These are phyloP conservation scores for Russula compacta DNA, from an alignment of 768 basidiomycete genomes.

Conservation along the genomic window DNA sequence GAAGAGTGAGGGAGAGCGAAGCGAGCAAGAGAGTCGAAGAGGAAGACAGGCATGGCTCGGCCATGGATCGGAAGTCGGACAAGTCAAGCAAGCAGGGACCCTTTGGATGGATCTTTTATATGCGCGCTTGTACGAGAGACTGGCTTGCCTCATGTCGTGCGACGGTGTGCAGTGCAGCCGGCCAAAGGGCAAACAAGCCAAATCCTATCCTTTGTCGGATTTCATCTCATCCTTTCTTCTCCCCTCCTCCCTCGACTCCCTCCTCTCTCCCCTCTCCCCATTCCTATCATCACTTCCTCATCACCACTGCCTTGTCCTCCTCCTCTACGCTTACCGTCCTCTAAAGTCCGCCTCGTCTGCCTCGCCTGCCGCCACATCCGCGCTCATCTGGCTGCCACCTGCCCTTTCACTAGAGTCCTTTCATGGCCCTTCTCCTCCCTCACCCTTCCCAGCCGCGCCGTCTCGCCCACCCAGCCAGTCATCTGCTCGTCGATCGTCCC, in stretches of 20 bases:
- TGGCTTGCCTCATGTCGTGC: constrained; percentile 18
- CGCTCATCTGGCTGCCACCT: constrained; percentile 2
- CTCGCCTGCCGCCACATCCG: constrained; percentile 10
- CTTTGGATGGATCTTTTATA: not conserved
- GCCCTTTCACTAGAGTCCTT: constrained; percentile 4
- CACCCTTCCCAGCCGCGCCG: not conserved
- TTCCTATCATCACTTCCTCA: not conserved
- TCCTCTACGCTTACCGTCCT: constrained; percentile 2
- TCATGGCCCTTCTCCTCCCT: constrained; percentile 9
- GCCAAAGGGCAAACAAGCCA: constrained; percentile 21
- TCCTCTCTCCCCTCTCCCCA: not conserved
- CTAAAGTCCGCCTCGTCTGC: constrained; percentile 15
- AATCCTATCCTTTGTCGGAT: constrained; percentile 19
- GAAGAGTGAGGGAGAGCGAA: not conserved
- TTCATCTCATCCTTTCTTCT: constrained; percentile 11
- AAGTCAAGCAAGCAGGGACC: not conserved
- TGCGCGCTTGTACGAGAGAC: constrained; percentile 13
- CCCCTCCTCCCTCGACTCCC: not conserved
- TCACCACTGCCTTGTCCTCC: not conserved
- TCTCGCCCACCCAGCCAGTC: not conserved
- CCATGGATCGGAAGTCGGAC: not conserved
- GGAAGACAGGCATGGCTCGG: not conserved
- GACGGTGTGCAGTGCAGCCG: constrained; percentile 18
- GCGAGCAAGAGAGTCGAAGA: not conserved
- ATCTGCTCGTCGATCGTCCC: not conserved